A percentile compares a stretch with the other conserved stretches of the same genome.
Conservation (phyloP, 2,329 filamentous ascomycete species). For the Sporothrix brasiliensis region DNA sequence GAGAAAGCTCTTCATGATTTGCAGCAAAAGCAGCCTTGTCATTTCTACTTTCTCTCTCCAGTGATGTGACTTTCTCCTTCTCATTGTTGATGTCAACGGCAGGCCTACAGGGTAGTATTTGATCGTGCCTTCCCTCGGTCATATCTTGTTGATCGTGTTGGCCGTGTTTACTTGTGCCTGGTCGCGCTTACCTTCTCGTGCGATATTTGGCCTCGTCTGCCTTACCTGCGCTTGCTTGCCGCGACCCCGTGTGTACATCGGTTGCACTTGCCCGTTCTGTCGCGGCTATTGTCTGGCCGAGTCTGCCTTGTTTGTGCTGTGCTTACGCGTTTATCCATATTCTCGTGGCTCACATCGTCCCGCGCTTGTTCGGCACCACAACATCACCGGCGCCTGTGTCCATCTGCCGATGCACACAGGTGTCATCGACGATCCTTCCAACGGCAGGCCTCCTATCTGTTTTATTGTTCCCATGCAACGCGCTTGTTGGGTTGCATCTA, state of each 20-base stretch:
- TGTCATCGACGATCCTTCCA: not conserved
- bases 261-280: constrained; percentile 6
- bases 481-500: constrained; percentile 15
- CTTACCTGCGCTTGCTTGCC: constrained; percentile 13
- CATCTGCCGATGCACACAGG: constrained; percentile 15
- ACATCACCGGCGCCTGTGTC: not conserved
- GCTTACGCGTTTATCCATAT: constrained; percentile 10
- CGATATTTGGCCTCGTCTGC: not conserved
- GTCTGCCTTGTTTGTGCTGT: constrained; percentile 9
- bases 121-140: constrained; percentile 10
- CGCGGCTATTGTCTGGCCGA: not conserved
- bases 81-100: not conserved
- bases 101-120: not conserved
- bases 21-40: not conserved
- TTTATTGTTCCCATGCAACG: not conserved
- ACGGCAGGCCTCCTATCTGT: not conserved
- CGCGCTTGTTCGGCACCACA: constrained; percentile 6
- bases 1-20: not conserved
- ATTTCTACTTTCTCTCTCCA: not conserved
- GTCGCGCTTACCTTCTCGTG: constrained; percentile 13
- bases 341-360: not conserved
- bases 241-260: not conserved
- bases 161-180: not conserved
- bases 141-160: constrained; percentile 1
- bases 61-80: not conserved